These are phyloP conservation scores for Pichia sp. DNA, from an alignment of 1,139 yeast species.

Conservation along the genomic window DNA sequence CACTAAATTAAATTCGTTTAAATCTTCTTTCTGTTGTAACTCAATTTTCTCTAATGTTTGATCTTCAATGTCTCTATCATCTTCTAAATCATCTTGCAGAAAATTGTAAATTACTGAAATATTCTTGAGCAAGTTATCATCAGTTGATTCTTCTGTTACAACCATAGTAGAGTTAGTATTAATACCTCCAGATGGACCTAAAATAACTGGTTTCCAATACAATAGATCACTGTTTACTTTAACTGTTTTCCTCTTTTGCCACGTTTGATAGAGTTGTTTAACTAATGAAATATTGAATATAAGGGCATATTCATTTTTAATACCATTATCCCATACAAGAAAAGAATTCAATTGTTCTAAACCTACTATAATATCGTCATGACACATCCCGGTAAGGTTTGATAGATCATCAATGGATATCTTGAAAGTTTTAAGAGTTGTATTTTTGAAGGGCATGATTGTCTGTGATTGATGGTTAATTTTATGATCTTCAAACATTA, in stretches of 20 bases:
- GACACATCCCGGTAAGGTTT: slow-evolving; percentile 73
- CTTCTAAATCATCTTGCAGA: slow-evolving; percentile 17
- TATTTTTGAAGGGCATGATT: not conserved
- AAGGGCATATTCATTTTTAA: slow-evolving; percentile 46
- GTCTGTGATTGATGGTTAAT: not conserved
- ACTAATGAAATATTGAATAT: slow-evolving; percentile 43
- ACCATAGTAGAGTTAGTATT: slow-evolving; percentile 46
- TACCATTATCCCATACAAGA: slow-evolving; percentile 14
- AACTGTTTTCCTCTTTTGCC: slow-evolving; percentile 53
- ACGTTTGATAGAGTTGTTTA: slow-evolving; percentile 37
- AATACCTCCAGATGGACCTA: slow-evolving; percentile 80
- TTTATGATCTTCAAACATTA: slow-evolving; percentile 2
- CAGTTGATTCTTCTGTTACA: slow-evolving; percentile 19
- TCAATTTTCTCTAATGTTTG: slow-evolving; percentile 40
- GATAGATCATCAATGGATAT: slow-evolving; percentile 56
- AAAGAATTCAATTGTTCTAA: slow-evolving; percentile 59
- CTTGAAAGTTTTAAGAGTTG: not conserved
- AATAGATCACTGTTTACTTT: slow-evolving; percentile 45
- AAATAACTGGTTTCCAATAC: slow-evolving; percentile 76
- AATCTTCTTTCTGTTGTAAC: slow-evolving; percentile 6
- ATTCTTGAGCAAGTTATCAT: slow-evolving; percentile 42
- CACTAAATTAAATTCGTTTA: slow-evolving; percentile 7
- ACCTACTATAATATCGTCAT: slow-evolving; percentile 82
- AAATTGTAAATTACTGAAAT: slow-evolving; percentile 14
- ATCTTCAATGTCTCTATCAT: slow-evolving; percentile 37